These are phyloP conservation scores for Trametes elegans DNA, from an alignment of 768 basidiomycete species.

Conservation along the genomic window DNA sequence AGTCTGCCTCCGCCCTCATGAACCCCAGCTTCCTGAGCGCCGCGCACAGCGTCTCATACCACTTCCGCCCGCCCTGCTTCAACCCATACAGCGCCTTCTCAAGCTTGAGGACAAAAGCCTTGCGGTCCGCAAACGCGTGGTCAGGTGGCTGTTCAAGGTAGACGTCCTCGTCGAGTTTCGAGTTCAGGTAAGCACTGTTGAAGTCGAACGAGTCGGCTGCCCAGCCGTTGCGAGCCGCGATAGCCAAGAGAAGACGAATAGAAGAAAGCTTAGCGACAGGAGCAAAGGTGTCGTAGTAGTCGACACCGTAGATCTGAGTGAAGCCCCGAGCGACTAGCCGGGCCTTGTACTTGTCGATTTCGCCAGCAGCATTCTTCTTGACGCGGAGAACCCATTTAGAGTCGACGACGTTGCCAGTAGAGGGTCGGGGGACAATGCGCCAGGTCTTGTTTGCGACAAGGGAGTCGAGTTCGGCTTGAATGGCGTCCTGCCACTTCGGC, in stretches of 20 bases:
- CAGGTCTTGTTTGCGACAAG: conserved; percentile 10
- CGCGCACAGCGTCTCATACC: conserved; percentile 26
- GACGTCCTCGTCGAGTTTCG: conserved; percentile 6
- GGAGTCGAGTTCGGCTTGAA: conserved; percentile 4
- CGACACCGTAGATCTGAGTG: conserved; percentile 32
- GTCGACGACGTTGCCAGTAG: conserved; percentile 8
- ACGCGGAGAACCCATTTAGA: conserved; percentile 31
- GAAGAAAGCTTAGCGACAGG: not conserved
- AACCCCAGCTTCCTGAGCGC: conserved; percentile 8
- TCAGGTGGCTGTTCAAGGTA: conserved; percentile 17
- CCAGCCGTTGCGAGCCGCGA: not conserved
- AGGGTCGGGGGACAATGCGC: not conserved
- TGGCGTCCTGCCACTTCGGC: conserved; percentile 16
- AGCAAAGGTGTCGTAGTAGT: conserved; percentile 30
- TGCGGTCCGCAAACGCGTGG: not conserved
- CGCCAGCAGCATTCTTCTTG: conserved; percentile 32
- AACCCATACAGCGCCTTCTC: conserved; percentile 34
- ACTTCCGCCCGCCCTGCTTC: conserved; percentile 32
- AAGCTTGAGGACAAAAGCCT: conserved; percentile 6
- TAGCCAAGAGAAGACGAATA: not conserved
- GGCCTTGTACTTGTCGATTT: conserved; percentile 30
- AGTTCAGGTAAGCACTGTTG: not conserved
- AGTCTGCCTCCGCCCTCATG: not conserved
- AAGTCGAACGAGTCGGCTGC: not conserved
- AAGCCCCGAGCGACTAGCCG: conserved; percentile 37